phyloP scores from a whole-genome alignment of 2,329 filamentous ascomycete species.

The Trichoderma pleuroti region DNA sequence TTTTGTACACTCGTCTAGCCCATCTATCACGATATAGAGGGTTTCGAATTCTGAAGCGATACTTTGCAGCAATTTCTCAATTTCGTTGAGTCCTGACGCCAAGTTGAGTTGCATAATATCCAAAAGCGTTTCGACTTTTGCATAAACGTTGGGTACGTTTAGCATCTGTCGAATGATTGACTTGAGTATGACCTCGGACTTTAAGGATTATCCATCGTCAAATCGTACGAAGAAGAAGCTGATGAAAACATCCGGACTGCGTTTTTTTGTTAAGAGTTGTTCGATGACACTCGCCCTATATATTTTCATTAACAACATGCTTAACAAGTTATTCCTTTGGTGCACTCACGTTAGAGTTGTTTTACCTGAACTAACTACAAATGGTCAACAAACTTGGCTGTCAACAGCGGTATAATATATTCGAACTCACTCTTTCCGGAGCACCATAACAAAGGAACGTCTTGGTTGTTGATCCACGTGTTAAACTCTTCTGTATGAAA shows the following conservation, averaged over 20 bases:
- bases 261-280: slow-evolving; percentile 14
- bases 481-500: slow-evolving; percentile 26
- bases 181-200: slow-evolving; percentile 21
- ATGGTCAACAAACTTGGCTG: neutral
- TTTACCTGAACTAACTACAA: slow-evolving; percentile 28
- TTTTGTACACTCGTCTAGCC: slow-evolving; percentile 32
- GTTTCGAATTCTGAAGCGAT: neutral
- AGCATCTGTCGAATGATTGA: slow-evolving; percentile 22
- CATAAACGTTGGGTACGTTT: neutral
- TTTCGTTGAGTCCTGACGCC: neutral
- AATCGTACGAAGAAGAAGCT: slow-evolving; percentile 21
- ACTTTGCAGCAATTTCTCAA: neutral
- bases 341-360: slow-evolving; percentile 22
- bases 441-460: slow-evolving; percentile 27
- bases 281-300: slow-evolving; percentile 20
- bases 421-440: slow-evolving; percentile 31
- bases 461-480: slow-evolving; percentile 22
- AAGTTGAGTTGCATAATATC: neutral
- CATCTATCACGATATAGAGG: slow-evolving; percentile 33
- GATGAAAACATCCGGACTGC: neutral
- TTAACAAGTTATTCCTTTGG: rapidly evolving
- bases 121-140: neutral
- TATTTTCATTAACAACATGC: neutral
- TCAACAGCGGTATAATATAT: too few species aligned
- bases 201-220: slow-evolving; percentile 18